These are phyloP conservation scores for Erodium moschatum DNA, from an alignment of 441 rosid genomes.

Conservation along the genomic window DNA sequence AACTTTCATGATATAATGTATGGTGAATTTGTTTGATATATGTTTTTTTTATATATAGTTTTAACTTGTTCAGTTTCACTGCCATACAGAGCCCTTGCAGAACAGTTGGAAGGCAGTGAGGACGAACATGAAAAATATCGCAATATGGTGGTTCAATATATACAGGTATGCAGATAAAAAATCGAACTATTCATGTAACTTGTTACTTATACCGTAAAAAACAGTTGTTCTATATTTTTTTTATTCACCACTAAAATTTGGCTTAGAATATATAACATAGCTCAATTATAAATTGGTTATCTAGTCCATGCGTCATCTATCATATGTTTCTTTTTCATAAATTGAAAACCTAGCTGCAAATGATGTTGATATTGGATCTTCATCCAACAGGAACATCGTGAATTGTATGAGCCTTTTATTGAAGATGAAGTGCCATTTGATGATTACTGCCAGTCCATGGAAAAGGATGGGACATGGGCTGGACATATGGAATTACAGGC, in stretches of 20 bases:
- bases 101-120: constrained; percentile 78
- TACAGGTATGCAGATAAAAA: constrained; percentile 33
- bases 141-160: constrained; percentile 58
- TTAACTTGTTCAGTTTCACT: constrained; percentile 16
- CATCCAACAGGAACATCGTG: constrained; percentile 54
- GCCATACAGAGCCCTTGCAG: constrained; percentile 67
- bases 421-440: constrained; percentile 90
- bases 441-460: constrained; percentile 74
- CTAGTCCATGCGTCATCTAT: background rate
- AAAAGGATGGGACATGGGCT: constrained; percentile 87
- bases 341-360: constrained; percentile 13
- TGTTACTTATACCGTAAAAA: background rate
- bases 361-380: constrained; percentile 19
- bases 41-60: constrained; percentile 11
- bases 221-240: background rate
- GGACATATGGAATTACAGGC: constrained; percentile 97
- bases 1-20: background rate
- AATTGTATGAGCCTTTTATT: constrained; percentile 78
- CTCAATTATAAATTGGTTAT: background rate
- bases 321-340: background rate
- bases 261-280: background rate
- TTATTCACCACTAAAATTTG: background rate
- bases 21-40: background rate
- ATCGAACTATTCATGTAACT: background rate
- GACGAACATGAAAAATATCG: constrained; percentile 72